phyloP scores from a whole-genome alignment of 1,284 basidiomycete species.

The Ceratobasidium theobromae region DNA sequence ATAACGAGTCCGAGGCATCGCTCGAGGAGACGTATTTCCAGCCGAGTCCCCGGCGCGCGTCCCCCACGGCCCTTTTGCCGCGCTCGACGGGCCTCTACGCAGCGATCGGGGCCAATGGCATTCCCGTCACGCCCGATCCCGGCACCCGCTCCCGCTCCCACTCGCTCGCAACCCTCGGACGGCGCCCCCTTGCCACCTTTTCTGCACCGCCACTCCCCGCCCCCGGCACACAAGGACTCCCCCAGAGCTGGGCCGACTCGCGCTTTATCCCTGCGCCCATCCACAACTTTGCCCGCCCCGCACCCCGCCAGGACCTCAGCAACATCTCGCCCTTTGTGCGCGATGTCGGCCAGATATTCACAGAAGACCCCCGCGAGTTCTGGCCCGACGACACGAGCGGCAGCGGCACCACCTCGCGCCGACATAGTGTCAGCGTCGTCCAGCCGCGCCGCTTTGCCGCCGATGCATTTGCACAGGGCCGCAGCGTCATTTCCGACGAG shows the following conservation, averaged over 20 bases:
- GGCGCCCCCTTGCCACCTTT: slow-evolving; percentile 54
- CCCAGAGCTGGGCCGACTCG: slow-evolving; percentile 37
- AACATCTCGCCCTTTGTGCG: slow-evolving; percentile 80
- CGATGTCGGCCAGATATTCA: slow-evolving; percentile 71
- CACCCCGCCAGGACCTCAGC: slow-evolving; percentile 52
- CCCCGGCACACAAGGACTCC: slow-evolving; percentile 31
- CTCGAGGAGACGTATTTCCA: slow-evolving; percentile 25
- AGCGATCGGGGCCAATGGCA: slow-evolving; percentile 56
- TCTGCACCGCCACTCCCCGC: slow-evolving; percentile 42
- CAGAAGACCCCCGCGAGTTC: slow-evolving; percentile 62
- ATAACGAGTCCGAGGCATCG: slow-evolving; percentile 63
- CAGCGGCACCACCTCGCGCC: slow-evolving; percentile 78
- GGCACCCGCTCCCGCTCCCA: slow-evolving; percentile 69
- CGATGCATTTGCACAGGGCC: slow-evolving; percentile 36
- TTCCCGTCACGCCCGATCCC: slow-evolving; percentile 47
- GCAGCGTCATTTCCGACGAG: slow-evolving; percentile 62
- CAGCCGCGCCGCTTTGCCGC: slow-evolving; percentile 53
- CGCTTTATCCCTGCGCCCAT: slow-evolving; percentile 42
- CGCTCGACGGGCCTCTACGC: slow-evolving; percentile 37
- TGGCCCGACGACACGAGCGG: slow-evolving; percentile 58
- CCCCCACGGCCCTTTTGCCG: slow-evolving; percentile 42
- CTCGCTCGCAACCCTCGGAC: slow-evolving; percentile 59
- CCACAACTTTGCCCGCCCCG: neutral
- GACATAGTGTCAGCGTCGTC: slow-evolving; percentile 85
- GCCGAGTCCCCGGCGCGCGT: slow-evolving; percentile 5